Conservation (phyloP, 2,329 filamentous ascomycete species). For the Talaromyces pinophilus region DNA sequence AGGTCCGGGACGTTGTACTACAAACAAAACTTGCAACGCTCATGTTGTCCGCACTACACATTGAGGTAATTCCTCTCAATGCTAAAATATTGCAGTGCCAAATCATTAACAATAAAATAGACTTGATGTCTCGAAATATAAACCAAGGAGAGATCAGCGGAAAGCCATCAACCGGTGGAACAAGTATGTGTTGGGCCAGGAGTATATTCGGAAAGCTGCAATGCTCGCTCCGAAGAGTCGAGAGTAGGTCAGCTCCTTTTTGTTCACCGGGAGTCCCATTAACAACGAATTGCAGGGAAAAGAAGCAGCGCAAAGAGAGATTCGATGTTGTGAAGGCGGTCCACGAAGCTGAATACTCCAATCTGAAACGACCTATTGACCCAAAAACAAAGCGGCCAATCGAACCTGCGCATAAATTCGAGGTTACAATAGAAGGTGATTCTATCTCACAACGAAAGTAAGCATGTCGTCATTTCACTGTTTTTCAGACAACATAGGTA, state of each 20-base stretch:
- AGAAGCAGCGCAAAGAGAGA: conserved; percentile 43
- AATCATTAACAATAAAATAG: conserved; percentile 27
- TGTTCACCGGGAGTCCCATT: background rate
- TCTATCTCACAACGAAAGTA: conserved; percentile 50
- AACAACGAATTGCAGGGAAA: conserved; percentile 41
- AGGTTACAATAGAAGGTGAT: conserved; percentile 51
- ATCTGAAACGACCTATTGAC: conserved; percentile 47
- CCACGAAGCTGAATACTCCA: conserved; percentile 48
- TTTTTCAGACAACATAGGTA: background rate
- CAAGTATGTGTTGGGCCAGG: conserved; percentile 49
- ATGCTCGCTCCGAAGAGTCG: conserved; percentile 48
- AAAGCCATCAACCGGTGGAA: conserved; percentile 53
- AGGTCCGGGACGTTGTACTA: conserved; percentile 54
- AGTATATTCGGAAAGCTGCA: conserved; percentile 50
- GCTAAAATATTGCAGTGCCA: background rate
- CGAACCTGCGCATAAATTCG: conserved; percentile 52
- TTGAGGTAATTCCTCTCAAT: conserved; percentile 39
- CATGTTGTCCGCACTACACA: conserved; percentile 84
- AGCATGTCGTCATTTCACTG: conserved; percentile 23
- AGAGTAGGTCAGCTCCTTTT: conserved; percentile 40
- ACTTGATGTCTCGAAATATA: conserved; percentile 47
- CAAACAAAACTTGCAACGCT: conserved; percentile 63
- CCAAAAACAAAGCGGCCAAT: conserved; percentile 46
- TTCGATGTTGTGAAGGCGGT: conserved; percentile 48
- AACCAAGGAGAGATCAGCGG: conserved; percentile 49